These are phyloP conservation scores for Tagetes patula DNA, from an alignment of 129 eudicot species.

Conservation along the genomic window DNA sequence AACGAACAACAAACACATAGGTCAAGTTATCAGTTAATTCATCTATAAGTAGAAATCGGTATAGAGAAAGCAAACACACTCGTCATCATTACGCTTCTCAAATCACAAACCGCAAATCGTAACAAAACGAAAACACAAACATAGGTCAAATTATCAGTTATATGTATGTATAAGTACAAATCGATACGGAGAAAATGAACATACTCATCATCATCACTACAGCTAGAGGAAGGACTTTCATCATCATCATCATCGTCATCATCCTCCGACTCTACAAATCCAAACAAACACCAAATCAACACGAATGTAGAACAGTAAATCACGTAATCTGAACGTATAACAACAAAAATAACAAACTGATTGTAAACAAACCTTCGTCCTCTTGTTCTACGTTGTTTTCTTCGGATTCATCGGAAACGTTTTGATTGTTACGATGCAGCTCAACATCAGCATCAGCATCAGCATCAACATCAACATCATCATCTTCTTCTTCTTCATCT, in stretches of 20 bases:
- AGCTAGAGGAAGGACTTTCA: constrained; percentile 47
- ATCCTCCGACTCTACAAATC: constrained; percentile 35
- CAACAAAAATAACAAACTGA: neutral
- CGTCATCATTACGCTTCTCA: constrained; percentile 49
- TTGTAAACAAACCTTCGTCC: constrained; percentile 17
- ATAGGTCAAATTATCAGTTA: constrained; percentile 20
- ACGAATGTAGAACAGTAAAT: constrained; percentile 20
- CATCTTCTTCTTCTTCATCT: neutral
- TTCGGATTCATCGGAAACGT: constrained; percentile 25
- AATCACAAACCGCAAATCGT: constrained; percentile 11
- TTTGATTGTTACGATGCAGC: constrained; percentile 21
- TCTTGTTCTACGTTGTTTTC: constrained; percentile 33
- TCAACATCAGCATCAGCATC: constrained; percentile 12
- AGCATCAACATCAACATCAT: no score
- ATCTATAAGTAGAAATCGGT: neutral
- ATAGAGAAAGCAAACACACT: constrained; percentile 38
- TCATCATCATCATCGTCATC: constrained; percentile 39
- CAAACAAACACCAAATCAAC: constrained; percentile 4
- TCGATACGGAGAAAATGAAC: constrained; percentile 10
- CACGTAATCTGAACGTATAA: constrained; percentile 19
- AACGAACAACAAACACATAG: constrained; percentile 14
- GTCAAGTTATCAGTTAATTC: constrained; percentile 5
- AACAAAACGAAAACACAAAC: constrained; percentile 13
- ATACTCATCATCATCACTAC: constrained; percentile 62
- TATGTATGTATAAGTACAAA: constrained; percentile 9